Evolutionary conservation across 2,329 filamentous ascomycete genomes (phyloP), one percentile per base, ranked within the genome.

Genomic region (Zymoseptoria passerinii): DNA sequence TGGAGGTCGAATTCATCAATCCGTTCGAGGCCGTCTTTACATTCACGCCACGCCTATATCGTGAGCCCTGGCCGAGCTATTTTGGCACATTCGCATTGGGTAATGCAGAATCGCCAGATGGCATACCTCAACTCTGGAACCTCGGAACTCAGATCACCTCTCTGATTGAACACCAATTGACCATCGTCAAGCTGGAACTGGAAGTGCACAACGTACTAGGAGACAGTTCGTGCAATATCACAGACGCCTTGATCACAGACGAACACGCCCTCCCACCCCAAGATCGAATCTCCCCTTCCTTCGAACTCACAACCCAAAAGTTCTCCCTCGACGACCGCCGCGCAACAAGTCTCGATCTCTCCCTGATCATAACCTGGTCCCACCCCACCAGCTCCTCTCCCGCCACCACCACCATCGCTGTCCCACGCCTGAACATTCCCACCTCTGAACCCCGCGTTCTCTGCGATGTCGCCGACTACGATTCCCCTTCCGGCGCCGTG

Each of bases 21-120:
- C 90, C 92, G 0, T 97, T 99, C 67, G 91, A 96, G 74, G 89
- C 91, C 16, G 94, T 89, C 68, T 96, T 95, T 72, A 90, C 95
- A 62, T 84, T 97, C 61, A 80, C 86, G 10, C 91, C 94, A 9
- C 83, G 88, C 8, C 78, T 96, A 3, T 88, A 96, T 71, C 73
- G 81, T 0, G 86, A 88, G 53, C 79, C 84, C 2, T 99, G 94
- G 92, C 92, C 94, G 1, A 91, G 87, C 70, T 85, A 95, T 66
- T 99, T 97, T 72, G 80, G 85, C 55, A 57, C 74, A 16, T 66
- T 71, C 2, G 68, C 69, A 3, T 62, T 68, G 19, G 64, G 66
- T 28, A 56, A 64, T 19, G 60, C 62, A 3, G 58, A 68, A 27
- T 69, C 73, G 28, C 55, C 61, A 20, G 75, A 77, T 58, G 92